phyloP scores from a whole-genome alignment of 2,329 filamentous ascomycete species.

The Xylogone sp. region DNA sequence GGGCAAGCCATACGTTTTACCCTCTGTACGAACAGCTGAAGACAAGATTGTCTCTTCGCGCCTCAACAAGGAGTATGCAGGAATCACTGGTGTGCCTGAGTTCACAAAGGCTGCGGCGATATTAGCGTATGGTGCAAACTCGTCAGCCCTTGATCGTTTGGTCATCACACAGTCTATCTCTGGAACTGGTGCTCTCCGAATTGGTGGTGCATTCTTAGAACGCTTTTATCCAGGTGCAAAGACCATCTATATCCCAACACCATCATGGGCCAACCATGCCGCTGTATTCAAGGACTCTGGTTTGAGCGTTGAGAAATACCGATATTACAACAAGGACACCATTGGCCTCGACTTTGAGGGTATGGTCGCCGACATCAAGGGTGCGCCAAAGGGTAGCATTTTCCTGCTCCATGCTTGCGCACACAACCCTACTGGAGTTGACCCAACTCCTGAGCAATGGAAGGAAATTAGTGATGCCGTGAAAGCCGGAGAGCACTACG shows the following conservation, averaged over 20 bases:
- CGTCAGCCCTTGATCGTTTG: conserved; percentile 70
- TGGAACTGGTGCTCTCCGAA: conserved; percentile 90
- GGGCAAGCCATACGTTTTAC: conserved; percentile 96
- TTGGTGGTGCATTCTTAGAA: conserved; percentile 89
- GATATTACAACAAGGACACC: conserved; percentile 99
- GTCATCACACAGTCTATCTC: conserved; percentile 98
- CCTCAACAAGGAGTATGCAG: conserved; percentile 96
- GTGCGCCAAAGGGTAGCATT: conserved; percentile 79
- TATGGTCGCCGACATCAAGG: conserved; percentile 85
- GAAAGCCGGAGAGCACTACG: conserved; percentile 82
- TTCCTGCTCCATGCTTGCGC: conserved; percentile 96
- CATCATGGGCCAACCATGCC: conserved; percentile 97
- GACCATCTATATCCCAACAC: conserved; percentile 93
- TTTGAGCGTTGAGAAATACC: conserved; percentile 88
- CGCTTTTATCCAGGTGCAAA: conserved; percentile 89
- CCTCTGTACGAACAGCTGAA: conserved; percentile 87
- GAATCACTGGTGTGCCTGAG: conserved; percentile 91
- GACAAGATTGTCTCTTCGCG: conserved; percentile 73
- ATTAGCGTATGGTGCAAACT: conserved; percentile 85
- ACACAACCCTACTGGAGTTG: conserved; percentile 96
- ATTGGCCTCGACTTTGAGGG: conserved; percentile 97
- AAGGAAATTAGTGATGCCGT: conserved; percentile 81
- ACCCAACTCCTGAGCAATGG: conserved; percentile 92
- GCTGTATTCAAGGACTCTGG: conserved; percentile 94
- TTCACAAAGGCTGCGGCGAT: conserved; percentile 91